Base-by-base conservation (phyloP, 345 rosid genomes). In the Eucalyptus globulus region DNA sequence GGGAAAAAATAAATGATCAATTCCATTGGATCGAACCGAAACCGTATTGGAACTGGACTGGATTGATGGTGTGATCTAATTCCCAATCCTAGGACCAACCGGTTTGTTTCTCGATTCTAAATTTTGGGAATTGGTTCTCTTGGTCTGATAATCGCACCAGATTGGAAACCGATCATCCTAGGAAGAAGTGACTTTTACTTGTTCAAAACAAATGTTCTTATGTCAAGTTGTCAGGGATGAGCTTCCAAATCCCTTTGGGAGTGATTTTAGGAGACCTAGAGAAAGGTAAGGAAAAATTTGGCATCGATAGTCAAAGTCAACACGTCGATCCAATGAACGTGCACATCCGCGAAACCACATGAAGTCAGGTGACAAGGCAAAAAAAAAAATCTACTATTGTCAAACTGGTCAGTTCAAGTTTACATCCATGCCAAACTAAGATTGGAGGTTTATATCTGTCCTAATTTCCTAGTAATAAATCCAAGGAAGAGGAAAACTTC, bases 121-220 rank as follows among this genome's bases (percentile, higher is more conserved):
- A 53, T 53, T 19, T 53, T 53, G 4, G 26, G 11, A 53, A 53
- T 2, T 0, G 0, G 5, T 19, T 53, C 2, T 53, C 24, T 5
- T 53, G 0, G 22, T 8, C 1, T 7, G 1, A 53, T 53, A 19
- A 53, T 53, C 24, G 0, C 24, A 53, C 26, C 2, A 1, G 11
- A 53, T 53, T 19, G 58, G 24, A 11, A 53, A 19, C 26, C 2
- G 1, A 53, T 53, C 1, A 53, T 34, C 34, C 34, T 34, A 34
- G 34, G 2, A 34, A 34, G 34, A 34, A 34, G 34, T 53, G 56
- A 53, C 40, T 21, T 76, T 76, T 76, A 76, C 83, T 76, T 11
- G 44, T 69, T 69, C 80, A 69, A 69, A 69, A 11, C 45, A 37
- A 37, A 76, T 76, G 83, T 76, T 76, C 83, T 0, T 3, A 9